A percentile compares a stretch with the other conserved stretches of the same genome.
phyloP scores from a whole-genome alignment of 768 basidiomycete genomes.

The Suillus tomentosus region DNA sequence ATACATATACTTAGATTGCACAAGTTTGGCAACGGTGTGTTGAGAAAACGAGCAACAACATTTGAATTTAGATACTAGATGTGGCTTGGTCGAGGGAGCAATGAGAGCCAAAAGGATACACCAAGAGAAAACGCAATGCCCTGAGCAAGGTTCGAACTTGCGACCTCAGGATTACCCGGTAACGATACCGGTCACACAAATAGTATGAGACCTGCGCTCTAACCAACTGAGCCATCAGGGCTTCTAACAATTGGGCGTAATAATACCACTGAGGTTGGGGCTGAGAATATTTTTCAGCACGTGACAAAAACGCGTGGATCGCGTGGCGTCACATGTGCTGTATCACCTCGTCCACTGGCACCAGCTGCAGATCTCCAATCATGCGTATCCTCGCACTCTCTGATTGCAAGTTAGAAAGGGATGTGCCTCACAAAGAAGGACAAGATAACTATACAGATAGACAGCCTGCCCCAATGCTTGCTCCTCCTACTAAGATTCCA shows the following conservation, averaged over 20 bases:
- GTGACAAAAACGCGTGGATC: not conserved
- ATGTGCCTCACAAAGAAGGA: too few relatives aligned
- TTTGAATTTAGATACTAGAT: too few relatives aligned
- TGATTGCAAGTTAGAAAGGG: not conserved
- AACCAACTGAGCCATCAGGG: constrained; percentile 53
- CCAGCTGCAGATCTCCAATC: not conserved
- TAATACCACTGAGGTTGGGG: not conserved
- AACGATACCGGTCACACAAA: constrained; percentile 31
- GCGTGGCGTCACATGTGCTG: not conserved
- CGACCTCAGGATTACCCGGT: constrained; percentile 55
- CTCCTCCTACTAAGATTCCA: constrained; percentile 33
- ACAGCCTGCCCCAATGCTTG: not conserved
- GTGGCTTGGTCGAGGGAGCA: too few relatives aligned
- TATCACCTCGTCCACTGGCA: not conserved
- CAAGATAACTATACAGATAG: not conserved
- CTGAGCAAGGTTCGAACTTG: constrained; percentile 63
- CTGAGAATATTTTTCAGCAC: not conserved
- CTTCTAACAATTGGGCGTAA: not conserved
- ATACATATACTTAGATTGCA: too few relatives aligned
- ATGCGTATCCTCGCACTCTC: constrained; percentile 4
- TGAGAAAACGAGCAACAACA: too few relatives aligned
- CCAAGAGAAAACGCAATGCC: constrained; percentile 31
- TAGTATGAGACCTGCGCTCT: constrained; percentile 57
- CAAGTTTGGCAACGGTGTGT: too few relatives aligned
- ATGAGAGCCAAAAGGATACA: not conserved